Evolutionary conservation across 495 filamentous ascomycete genomes (phyloP).

Genomic region (Annulohypoxylon moriforme): DNA sequence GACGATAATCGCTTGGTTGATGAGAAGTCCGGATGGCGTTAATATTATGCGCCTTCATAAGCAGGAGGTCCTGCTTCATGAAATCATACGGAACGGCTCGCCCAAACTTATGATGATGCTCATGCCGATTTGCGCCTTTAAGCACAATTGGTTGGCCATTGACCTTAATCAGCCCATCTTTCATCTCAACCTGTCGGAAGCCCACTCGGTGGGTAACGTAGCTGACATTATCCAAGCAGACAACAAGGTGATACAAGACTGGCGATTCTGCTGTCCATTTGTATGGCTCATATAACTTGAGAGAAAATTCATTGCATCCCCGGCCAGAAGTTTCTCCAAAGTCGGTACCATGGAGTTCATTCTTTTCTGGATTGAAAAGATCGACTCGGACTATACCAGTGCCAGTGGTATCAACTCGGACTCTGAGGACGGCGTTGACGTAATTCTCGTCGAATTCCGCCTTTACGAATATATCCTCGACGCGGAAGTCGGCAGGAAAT

Average conservation of each 20-base stretch:
- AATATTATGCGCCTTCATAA: conserved; percentile 76
- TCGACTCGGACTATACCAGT: conserved; percentile 47
- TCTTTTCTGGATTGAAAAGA: conserved; percentile 49
- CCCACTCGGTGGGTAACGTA: conserved; percentile 62
- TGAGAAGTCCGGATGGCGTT: conserved; percentile 73
- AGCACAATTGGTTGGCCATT: conserved; percentile 68
- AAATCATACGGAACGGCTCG: conserved; percentile 69
- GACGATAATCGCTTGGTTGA: conserved; percentile 67
- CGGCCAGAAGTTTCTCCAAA: conserved; percentile 7
- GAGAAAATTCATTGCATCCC: conserved; percentile 46
- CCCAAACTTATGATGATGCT: conserved; percentile 69
- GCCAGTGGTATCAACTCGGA: conserved; percentile 56
- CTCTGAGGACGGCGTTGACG: conserved; percentile 61
- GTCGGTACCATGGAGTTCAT: conserved; percentile 27
- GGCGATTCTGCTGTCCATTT: conserved; percentile 78
- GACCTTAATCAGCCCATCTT: conserved; percentile 66
- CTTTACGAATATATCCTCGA: conserved; percentile 69
- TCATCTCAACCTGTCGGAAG: conserved; percentile 69
- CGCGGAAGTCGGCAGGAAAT: conserved; percentile 61
- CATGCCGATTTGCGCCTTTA: conserved; percentile 72
- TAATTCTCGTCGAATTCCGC: conserved; percentile 68
- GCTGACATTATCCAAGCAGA: conserved; percentile 52
- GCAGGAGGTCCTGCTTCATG: conserved; percentile 66
- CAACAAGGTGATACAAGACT: conserved; percentile 63
- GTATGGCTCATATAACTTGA: conserved; percentile 58